A percentile compares a stretch with the other conserved stretches of the same genome.
These are phyloP conservation scores for Arctium minus DNA, from an alignment of 129 eudicot genomes.

Conservation along the genomic window DNA sequence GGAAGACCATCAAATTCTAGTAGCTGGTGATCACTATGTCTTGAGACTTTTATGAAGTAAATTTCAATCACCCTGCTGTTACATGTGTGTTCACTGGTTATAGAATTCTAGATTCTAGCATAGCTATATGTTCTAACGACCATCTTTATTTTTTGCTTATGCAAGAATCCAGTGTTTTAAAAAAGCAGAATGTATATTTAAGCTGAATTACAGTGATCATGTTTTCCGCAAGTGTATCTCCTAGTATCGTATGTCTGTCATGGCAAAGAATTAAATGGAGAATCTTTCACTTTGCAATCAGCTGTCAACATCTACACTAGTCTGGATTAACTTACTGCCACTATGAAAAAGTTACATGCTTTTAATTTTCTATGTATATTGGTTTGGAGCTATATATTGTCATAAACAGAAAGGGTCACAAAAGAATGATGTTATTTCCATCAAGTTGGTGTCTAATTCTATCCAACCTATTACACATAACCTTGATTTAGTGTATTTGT, in stretches of 20 bases:
- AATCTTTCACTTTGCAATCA: neutral
- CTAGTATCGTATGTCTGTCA: neutral
- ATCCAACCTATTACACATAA: neutral
- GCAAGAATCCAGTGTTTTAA: neutral
- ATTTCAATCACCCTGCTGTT: neutral
- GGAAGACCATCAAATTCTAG: neutral
- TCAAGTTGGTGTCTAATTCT: neutral
- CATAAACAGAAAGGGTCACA: constrained; percentile 1
- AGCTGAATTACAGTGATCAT: neutral
- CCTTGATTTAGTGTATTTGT: neutral
- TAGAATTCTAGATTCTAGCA: neutral
- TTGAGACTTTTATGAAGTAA: neutral
- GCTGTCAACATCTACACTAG: neutral
- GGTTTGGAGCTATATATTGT: constrained; percentile 3
- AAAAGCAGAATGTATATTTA: neutral
- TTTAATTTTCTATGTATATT: neutral
- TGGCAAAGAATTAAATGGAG: neutral
- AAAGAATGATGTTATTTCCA: neutral
- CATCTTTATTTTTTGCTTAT: neutral
- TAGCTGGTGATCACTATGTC: neutral
- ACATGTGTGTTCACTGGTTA: neutral
- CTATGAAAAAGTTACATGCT: neutral
- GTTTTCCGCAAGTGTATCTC: neutral
- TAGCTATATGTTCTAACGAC: neutral
- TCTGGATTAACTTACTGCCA: neutral